Evolutionary conservation across 257 asterid species (phyloP), one percentile per base, ranked within the genome.

Genomic region (Cinchona pubescens): DNA sequence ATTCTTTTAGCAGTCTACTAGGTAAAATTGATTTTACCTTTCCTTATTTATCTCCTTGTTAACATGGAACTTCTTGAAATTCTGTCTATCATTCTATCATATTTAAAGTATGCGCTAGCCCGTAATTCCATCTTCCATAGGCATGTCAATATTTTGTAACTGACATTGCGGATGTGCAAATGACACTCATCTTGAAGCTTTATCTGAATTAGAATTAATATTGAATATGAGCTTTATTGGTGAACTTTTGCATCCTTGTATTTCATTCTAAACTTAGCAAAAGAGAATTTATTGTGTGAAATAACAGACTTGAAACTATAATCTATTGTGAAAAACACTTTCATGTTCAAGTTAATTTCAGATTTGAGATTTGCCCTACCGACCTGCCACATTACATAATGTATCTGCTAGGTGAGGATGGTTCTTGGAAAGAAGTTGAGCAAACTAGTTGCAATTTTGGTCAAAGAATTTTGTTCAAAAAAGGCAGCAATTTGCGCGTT

Each of bases 1-100:
- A 78, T 78, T 71, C 77, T 78, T 77, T 51, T 46, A 71, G 67
- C 67, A 21, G 8, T 62, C 53, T 38, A n/a, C 49, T 77, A 69
- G 75, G 65, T 40, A 72, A 69, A 59, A 53, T 59, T 69, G 73
- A 64, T 75, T 37, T n/a, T 55, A 12, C 21, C 5, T 53, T 29
- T 23, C 6, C 46, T 2, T 19, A 5, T 25, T 53, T 61, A n/a
- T n/a, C n/a, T 30, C 63, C 62, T 3, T 74, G 11, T 61, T 61
- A 43, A n/a, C 60, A 29, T 60, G 35, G 63, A 74, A 61, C 62
- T 43, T 18, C 8, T 43, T 35, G 29, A 30, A 32, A 42, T 27
- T 32, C 42, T 46, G 40, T 29, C 59, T 27, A 45, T 27, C 23
- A 43, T 5, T 30, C 45, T 7, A 27, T 68, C 23, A 10, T 66